Evolutionary conservation across 148 eudicot species (phyloP), one percentile per base, ranked within the genome.

Genomic region (Silene uniflora): DNA sequence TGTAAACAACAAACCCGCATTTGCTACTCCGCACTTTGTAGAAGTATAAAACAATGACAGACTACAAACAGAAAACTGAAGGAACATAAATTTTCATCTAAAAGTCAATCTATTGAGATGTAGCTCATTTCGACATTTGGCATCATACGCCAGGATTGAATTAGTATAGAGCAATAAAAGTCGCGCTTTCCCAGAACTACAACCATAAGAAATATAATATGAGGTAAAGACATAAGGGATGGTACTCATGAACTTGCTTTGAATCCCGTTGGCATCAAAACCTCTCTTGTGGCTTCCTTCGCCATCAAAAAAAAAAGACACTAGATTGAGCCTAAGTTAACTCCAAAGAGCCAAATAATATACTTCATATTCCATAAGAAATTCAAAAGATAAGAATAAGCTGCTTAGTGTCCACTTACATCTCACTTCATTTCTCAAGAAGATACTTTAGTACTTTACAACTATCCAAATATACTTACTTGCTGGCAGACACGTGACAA

Each of bases 401-500:
- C 72, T 19, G 49, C 21, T 29, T 21, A 75, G 14, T n/a, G 52
- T 35, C 39, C 59, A 46, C 72, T 72, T 61, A 54, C 67, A 46
- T 71, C 10, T 54, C 62, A 64, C n/a, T 11, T 64, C 22, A 59
- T 27, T 67, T 67, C 12, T 16, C n/a, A 65, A 65, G 69, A 65
- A 65, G 69, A 39, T 39, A 67, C 27, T n/a, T n/a, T n/a, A 7
- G 24, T 7, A 24, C 42, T 49, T 25, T 8, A 23, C 32, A 60
- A 13, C 46, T 44, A 52, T 44, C 49, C 73, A 23, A 60, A 56
- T 21, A 67, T 47, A 85, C 95, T 85, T 75, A 93, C 98, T 27
- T 89, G 81, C 85, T 90, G 95, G 85, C 98, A 91, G 54, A 93
- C 98, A 42, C 84, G 97, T 68, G 88, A 83, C 75, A 93, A 80